Conservation (phyloP, 176 grass and related monocot genomes). For the Oropetium thomaeum region DNA sequence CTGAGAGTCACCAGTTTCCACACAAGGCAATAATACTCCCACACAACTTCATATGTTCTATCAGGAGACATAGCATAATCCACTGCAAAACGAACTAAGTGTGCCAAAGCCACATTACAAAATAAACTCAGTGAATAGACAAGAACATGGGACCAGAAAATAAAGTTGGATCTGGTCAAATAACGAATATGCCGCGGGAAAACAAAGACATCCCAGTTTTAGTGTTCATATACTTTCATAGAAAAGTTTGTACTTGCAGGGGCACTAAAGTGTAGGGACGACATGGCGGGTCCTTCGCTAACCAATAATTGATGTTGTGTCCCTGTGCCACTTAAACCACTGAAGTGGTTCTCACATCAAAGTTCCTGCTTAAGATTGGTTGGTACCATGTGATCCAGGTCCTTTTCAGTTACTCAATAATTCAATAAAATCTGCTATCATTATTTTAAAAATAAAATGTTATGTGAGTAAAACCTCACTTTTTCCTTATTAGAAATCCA, state of each 20-base stretch:
- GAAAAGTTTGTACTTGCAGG: neutral
- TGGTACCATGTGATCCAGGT: constrained; percentile 22
- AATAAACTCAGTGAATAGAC: neutral
- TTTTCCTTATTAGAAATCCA: constrained; percentile 4
- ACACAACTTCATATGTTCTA: neutral
- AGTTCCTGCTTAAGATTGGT: constrained; percentile 27
- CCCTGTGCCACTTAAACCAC: constrained; percentile 8
- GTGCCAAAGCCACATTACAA: neutral
- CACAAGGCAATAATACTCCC: neutral
- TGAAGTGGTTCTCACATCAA: constrained; percentile 26
- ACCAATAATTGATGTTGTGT: constrained; percentile 22
- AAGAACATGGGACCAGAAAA: neutral
- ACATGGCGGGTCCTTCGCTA: neutral
- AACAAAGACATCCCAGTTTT: neutral
- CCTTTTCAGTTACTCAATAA: constrained; percentile 33
- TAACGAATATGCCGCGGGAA: neutral
- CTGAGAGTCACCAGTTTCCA: neutral
- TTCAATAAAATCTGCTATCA: constrained; percentile 24
- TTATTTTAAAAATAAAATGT: no score
- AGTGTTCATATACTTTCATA: neutral
- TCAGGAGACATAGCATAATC: constrained; percentile 6
- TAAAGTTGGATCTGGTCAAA: neutral
- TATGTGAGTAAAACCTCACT: neutral
- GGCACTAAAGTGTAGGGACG: neutral
- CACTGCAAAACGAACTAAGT: neutral